These are phyloP conservation scores for Acanthamoeba triangularis DNA, from an alignment of 208 protist genomes.

Conservation along the genomic window DNA sequence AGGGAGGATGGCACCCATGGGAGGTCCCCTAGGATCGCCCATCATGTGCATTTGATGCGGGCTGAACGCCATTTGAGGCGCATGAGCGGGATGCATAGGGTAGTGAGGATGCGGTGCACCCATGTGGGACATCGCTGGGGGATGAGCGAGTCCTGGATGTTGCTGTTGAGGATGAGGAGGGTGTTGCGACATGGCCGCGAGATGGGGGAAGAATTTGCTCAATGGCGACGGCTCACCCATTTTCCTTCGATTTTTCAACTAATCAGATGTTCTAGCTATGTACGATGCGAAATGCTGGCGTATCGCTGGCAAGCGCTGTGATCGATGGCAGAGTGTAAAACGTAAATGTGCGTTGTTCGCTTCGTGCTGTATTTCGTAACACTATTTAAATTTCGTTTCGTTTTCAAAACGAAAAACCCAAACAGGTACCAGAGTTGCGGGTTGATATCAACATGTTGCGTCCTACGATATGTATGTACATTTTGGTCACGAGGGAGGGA, in stretches of 20 bases:
- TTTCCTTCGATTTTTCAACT: background rate
- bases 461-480: background rate
- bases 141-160: background rate
- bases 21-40: background rate
- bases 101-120: background rate
- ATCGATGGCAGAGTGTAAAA: background rate
- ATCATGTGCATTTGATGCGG: slow-evolving; percentile 36
- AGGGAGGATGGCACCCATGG: slow-evolving; percentile 38
- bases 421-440: too few relatives aligned
- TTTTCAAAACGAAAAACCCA: background rate
- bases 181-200: slow-evolving; percentile 13
- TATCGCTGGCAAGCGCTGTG: background rate
- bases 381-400: background rate
- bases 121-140: background rate
- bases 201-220: slow-evolving; percentile 74
- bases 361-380: background rate
- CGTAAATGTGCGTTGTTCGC: background rate
- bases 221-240: slow-evolving; percentile 49
- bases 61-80: background rate
- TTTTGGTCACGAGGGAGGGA: background rate
- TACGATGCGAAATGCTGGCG: too few relatives aligned
- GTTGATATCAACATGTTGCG: background rate
- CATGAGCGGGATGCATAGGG: background rate
- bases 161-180: slow-evolving; percentile 17
- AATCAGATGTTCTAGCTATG: background rate